A percentile compares a stretch with the other conserved stretches of the same genome.
Evolutionary conservation across 2,329 filamentous ascomycete species (phyloP).

Genomic region (Diplocarpon mali): DNA sequence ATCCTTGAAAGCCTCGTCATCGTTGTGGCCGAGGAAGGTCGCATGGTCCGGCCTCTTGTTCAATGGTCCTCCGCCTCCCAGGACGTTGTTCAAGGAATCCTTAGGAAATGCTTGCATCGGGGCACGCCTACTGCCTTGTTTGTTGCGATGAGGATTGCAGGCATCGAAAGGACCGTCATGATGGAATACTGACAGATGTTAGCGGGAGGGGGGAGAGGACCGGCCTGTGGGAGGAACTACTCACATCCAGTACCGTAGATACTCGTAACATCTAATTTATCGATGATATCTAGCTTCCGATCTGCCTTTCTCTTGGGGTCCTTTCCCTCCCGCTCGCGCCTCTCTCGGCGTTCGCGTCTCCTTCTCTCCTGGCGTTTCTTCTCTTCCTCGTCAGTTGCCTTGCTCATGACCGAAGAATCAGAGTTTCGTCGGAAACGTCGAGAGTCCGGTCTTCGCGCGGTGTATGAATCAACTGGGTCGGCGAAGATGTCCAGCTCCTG

Average conservation of each 20-base stretch:
- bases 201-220: conserved; percentile 2
- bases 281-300: conserved; percentile 69
- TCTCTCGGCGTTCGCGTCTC: conserved; percentile 38
- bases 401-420: conserved; percentile 62
- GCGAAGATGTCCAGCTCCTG: conserved; percentile 27
- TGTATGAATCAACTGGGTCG: conserved; percentile 25
- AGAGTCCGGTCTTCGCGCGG: conserved; percentile 29
- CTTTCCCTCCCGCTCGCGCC: conserved; percentile 30
- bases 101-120: conserved; percentile 96
- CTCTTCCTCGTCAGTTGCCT: conserved; percentile 44
- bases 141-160: conserved; percentile 87
- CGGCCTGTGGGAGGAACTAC: conserved; percentile 29
- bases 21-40: conserved; percentile 70
- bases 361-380: conserved; percentile 46
- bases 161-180: conserved; percentile 97
- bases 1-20: conserved; percentile 79
- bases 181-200: conserved; percentile 64
- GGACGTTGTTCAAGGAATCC: conserved; percentile 80
- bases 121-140: conserved; percentile 67
- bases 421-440: conserved; percentile 62
- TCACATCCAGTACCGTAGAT: conserved; percentile 86
- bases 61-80: conserved; percentile 78
- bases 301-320: conserved; percentile 28
- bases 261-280: conserved; percentile 91
- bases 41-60: conserved; percentile 75